Base-by-base conservation (phyloP, 176 grass and related monocot genomes). In the Otatea glauca region DNA sequence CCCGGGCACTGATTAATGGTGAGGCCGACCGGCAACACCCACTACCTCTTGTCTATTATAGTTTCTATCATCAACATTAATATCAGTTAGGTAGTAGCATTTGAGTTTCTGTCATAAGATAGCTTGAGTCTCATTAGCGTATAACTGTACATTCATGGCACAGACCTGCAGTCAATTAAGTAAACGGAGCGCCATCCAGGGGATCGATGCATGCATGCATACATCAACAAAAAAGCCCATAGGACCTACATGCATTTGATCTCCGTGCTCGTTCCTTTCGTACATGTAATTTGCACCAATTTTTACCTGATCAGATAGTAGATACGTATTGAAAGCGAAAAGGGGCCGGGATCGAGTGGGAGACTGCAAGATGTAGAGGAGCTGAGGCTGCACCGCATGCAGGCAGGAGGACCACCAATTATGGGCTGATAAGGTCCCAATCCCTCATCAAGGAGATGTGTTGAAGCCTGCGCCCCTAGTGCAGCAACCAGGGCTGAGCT, bases 351-450 rank as follows among this genome's bases (percentile, higher is more conserved):
- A 48, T 50, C 14, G 10, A 10, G n/a, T 25, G 48, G 15, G 21
- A 5, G 13, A 69, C 17, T 37, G 64, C 78, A 39, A 9, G 7
- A 23, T 7, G 74, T 5, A n/a, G 45, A 59, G 43, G 49, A 82
- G 77, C n/a, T 35, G 79, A 70, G 35, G 37, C 15, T 29, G 53
- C 47, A 5, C 48, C 15, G 49, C 79, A 27, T 14, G 59, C 24
- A 43, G 13, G 76, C 39, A 48, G 44, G 76, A 41, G 72, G 72
- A 84, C 74, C 83, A 85, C 74, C 74, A 60, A 77, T 85, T 77
- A 59, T 85, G 49, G 44, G 37, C 34, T 76, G 63, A 55, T 43
- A 75, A 84, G 82, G 72, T 55, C 82, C 72, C 72, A 42, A 44
- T 0, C 49, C 14, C 44, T 77, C 83, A 85, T 68, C 37, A 68